These are phyloP conservation scores for Ajuga chamaepitys DNA, from an alignment of 257 asterid genomes.

Conservation along the genomic window DNA sequence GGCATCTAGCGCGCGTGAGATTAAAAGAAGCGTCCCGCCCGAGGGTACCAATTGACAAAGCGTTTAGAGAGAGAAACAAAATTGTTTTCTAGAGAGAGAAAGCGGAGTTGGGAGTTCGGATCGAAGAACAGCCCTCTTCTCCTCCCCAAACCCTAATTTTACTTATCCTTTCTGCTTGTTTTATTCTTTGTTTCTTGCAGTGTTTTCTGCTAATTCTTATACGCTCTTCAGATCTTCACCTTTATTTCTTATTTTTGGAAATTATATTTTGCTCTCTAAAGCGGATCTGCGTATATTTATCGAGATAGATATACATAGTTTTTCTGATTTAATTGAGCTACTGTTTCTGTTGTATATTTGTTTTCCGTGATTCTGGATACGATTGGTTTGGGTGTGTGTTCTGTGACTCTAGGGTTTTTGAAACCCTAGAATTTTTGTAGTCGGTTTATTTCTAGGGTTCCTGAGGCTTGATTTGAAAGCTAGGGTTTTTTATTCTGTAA, in stretches of 20 bases:
- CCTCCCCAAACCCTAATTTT: constrained; percentile 39
- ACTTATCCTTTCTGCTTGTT: background rate
- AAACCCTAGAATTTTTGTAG: constrained; percentile 35
- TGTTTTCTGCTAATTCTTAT: constrained; percentile 3
- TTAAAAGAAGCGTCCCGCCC: constrained; percentile 19
- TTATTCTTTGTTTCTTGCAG: background rate
- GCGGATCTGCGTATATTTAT: constrained; percentile 17
- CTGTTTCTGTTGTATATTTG: constrained; percentile 14
- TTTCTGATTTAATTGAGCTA: constrained; percentile 15
- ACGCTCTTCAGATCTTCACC: background rate
- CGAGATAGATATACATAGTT: background rate
- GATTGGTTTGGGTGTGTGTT: constrained; percentile 9
- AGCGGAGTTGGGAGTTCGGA: constrained; percentile 38
- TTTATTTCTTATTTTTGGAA: constrained; percentile 2
- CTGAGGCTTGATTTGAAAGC: constrained; percentile 21
- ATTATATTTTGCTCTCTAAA: constrained; percentile 6
- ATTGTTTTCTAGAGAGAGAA: constrained; percentile 32
- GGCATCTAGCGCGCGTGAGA: constrained; percentile 33
- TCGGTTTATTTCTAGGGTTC: constrained; percentile 25
- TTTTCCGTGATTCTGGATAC: background rate
- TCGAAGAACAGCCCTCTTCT: constrained; percentile 26
- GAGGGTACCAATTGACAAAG: constrained; percentile 1
- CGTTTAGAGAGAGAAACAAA: constrained; percentile 26
- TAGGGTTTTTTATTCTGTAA: constrained; percentile 9
- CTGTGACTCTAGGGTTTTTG: constrained; percentile 28